Percentiles rank a stretch among this genome's conserved stretches.
Evolutionary conservation across 306 rosid genomes (phyloP).

Genomic region (Glycine tomentella): DNA sequence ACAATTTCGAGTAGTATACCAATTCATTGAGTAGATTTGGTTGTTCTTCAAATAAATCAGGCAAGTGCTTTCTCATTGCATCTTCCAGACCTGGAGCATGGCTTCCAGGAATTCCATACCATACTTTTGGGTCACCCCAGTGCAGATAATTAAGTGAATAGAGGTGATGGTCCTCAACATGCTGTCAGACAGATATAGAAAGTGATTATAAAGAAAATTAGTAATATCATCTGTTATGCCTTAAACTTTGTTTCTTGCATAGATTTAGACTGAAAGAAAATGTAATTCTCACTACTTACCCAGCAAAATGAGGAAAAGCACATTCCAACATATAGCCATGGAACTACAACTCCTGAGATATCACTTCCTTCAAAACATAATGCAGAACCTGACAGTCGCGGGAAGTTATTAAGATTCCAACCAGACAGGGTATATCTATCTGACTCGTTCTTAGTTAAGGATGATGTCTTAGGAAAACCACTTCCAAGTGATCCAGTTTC

Average conservation of each 20-base stretch:
- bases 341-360: constrained; percentile 93
- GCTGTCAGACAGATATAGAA: constrained; percentile 57
- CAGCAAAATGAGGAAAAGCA: constrained; percentile 96
- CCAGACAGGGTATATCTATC: constrained; percentile 73
- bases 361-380: constrained; percentile 84
- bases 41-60: constrained; percentile 86
- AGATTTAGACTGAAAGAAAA: constrained; percentile 23
- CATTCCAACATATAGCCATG: constrained; percentile 98
- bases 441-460: constrained; percentile 48
- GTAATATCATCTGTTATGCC: constrained; percentile 1
- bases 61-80: constrained; percentile 81
- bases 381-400: constrained; percentile 86
- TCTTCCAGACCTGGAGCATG: constrained; percentile 76
- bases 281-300: constrained; percentile 64
- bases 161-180: constrained; percentile 99
- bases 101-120: constrained; percentile 95
- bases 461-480: constrained; percentile 78
- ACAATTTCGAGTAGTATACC: constrained; percentile 55
- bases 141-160: constrained; percentile 93
- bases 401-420: constrained; percentile 91
- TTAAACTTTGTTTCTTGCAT: constrained; percentile 17
- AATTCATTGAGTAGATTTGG: constrained; percentile 93
- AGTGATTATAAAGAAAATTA: constrained; percentile 4
- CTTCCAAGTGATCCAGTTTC: constrained; percentile 83
- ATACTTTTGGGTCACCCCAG: constrained; percentile 94